Evolutionary conservation across 306 rosid genomes (phyloP).

Genomic region (Arachis hypogaea): DNA sequence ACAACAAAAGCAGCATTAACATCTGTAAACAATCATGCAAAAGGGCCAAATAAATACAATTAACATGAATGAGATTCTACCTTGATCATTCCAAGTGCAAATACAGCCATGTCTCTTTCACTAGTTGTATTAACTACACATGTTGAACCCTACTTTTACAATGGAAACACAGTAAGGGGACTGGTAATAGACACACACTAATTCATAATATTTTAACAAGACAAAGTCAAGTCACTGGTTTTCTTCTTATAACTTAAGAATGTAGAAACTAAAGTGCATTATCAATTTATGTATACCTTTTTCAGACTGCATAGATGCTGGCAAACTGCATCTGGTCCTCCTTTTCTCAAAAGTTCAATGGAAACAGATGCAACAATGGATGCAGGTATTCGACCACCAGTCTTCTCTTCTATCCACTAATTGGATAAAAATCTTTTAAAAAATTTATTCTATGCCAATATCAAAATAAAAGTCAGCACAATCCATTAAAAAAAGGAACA

Average conservation of each 20-base stretch:
- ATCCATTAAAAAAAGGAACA: constrained; percentile 8
- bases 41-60: too few relatives aligned
- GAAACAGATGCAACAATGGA: constrained; percentile 53
- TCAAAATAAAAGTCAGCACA: constrained; percentile 5
- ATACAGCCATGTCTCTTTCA: too few relatives aligned
- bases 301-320: too few relatives aligned
- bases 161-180: too few relatives aligned
- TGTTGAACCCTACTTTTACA: too few relatives aligned
- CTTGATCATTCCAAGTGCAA: too few relatives aligned
- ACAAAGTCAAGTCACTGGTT: constrained; percentile 18
- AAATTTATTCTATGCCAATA: constrained; percentile 9
- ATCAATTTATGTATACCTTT: too few relatives aligned
- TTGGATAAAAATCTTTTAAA: constrained; percentile 37
- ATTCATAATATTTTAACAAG: not conserved
- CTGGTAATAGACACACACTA: too few relatives aligned
- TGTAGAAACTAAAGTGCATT: not conserved
- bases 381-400: constrained; percentile 71
- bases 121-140: too few relatives aligned
- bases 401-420: constrained; percentile 98
- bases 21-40: not conserved
- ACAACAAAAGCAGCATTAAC: constrained; percentile 29
- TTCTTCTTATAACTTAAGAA: not conserved
- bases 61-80: too few relatives aligned
- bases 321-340: too few relatives aligned
- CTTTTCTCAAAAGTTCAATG: too few relatives aligned